These are phyloP conservation scores for Exserohilum rostratum DNA, from an alignment of 2,329 filamentous ascomycete species.

Conservation along the genomic window DNA sequence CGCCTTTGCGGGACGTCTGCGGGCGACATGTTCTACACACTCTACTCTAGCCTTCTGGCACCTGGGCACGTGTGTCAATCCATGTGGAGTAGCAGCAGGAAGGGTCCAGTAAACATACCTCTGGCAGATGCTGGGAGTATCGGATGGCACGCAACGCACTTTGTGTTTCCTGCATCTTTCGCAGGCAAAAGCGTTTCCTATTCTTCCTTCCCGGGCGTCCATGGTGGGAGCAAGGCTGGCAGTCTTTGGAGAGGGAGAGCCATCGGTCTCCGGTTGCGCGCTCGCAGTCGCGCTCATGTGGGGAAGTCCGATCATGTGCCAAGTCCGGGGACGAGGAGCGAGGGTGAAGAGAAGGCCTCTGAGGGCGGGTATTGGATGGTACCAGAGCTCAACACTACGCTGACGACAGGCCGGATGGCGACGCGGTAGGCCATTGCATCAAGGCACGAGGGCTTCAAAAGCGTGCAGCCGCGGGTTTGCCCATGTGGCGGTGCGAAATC, in stretches of 20 bases:
- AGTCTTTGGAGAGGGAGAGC: slow-evolving; percentile 34
- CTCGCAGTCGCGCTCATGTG: slow-evolving; percentile 31
- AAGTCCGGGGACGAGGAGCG: slow-evolving; percentile 32
- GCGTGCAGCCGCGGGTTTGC: slow-evolving; percentile 14
- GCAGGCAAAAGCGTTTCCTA: slow-evolving; percentile 47
- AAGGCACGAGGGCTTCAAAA: slow-evolving; percentile 15
- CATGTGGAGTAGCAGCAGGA: slow-evolving; percentile 17
- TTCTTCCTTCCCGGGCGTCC: slow-evolving; percentile 45
- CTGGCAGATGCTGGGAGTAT: slow-evolving; percentile 40
- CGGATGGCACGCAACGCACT: slow-evolving; percentile 45
- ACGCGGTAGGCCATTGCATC: slow-evolving; percentile 16
- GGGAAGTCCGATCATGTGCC: slow-evolving; percentile 47
- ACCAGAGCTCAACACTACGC: slow-evolving; percentile 14
- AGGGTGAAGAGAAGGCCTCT: slow-evolving; percentile 19
- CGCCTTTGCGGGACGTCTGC: slow-evolving; percentile 43
- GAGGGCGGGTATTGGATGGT: slow-evolving; percentile 14
- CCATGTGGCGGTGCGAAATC: slow-evolving; percentile 30
- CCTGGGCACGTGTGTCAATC: slow-evolving; percentile 45
- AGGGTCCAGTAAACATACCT: slow-evolving; percentile 32
- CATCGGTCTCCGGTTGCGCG: slow-evolving; percentile 33
- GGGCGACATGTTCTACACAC: slow-evolving; percentile 47
- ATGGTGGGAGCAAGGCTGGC: slow-evolving; percentile 37
- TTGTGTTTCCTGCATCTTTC: slow-evolving; percentile 48
- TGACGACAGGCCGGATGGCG: slow-evolving; percentile 14
- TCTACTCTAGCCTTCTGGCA: slow-evolving; percentile 46